A percentile compares a stretch with the other conserved stretches of the same genome.
Conservation (phyloP, 352 stramenopile genomes). For the Aphanomyces cochlioides region DNA sequence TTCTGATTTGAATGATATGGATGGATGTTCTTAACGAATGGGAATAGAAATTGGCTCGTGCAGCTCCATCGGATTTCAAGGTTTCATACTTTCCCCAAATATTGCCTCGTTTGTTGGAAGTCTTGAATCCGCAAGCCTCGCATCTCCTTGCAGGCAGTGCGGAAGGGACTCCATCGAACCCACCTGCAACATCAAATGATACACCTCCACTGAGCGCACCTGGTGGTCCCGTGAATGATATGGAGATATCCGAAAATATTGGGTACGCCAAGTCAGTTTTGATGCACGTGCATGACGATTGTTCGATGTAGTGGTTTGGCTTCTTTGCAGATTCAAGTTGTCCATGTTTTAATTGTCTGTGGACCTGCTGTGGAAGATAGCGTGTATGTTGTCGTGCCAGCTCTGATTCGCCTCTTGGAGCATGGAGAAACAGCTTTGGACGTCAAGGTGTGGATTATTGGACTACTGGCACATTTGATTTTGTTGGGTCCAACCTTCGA, state of each 20-base stretch:
- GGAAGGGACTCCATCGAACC: background rate
- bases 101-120: conserved; percentile 83
- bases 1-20: conserved; percentile 30
- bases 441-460: conserved; percentile 70
- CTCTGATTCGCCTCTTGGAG: conserved; percentile 91
- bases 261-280: conserved; percentile 9
- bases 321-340: conserved; percentile 73
- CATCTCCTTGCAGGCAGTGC: background rate
- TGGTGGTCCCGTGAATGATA: conserved; percentile 34
- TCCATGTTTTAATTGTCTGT: conserved; percentile 89
- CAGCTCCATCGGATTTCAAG: conserved; percentile 72
- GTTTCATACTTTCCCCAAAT: conserved; percentile 84
- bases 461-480: conserved; percentile 61
- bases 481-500: conserved; percentile 67
- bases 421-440: conserved; percentile 79
- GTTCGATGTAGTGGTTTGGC: conserved; percentile 2
- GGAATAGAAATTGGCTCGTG: conserved; percentile 76
- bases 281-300: background rate
- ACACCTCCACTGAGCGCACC: background rate
- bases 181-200: background rate
- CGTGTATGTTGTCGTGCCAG: conserved; percentile 92
- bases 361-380: conserved; percentile 90
- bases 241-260: conserved; percentile 32
- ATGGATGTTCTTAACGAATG: conserved; percentile 45
- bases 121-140: conserved; percentile 60